Base-by-base conservation (phyloP, 1,139 yeast species). In the Candida sojae region DNA sequence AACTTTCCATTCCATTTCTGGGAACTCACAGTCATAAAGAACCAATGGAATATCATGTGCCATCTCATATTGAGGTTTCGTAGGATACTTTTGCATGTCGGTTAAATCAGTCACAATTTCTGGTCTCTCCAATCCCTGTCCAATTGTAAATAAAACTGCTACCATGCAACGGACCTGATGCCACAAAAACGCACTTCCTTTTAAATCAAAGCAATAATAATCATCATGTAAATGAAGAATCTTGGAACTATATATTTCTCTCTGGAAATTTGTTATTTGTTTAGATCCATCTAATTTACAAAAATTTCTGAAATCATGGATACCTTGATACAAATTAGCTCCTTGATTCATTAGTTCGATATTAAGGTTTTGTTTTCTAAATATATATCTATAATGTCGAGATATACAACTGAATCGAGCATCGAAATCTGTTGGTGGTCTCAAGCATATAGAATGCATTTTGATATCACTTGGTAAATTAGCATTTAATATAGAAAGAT, bases 91-190 rank as follows among this genome's bases (percentile, higher is more conserved):
- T 3, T 72, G 75, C 2, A 82, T 71, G 59, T 92, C 79, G 48
- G 92, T 64, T 52, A 95, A 69, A 1, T 82, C 78, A 11, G 65
- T 64, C 1, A 95, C 73, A 1, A 91, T 63, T 0, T 67, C 62
- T 0, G 89, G 84, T 0, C 64, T 52, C 65, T 95, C 99, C 29
- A 82, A 74, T 13, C 73, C 74, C 64, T 91, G 97, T 1, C 97
- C 99, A 5, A 92, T 83, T 26, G 86, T 67, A 48, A 95, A 82
- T 46, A 95, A 65, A 6, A 88, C 75, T 0, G 96, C 96, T 70
- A 91, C 82, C 96, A 95, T 93, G 57, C 96, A 91, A 46, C 99
- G 79, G 23, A 95, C 99, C 65, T 95, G 99, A 63, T 95, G 98
- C 99, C 99, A 95, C 50, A 95, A 70, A 58, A 95, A 95, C 6